Percentiles rank a stretch among this genome's conserved stretches.
Evolutionary conservation across 148 eudicot species (phyloP).

Genomic region (Pharnaceum exiguum): DNA sequence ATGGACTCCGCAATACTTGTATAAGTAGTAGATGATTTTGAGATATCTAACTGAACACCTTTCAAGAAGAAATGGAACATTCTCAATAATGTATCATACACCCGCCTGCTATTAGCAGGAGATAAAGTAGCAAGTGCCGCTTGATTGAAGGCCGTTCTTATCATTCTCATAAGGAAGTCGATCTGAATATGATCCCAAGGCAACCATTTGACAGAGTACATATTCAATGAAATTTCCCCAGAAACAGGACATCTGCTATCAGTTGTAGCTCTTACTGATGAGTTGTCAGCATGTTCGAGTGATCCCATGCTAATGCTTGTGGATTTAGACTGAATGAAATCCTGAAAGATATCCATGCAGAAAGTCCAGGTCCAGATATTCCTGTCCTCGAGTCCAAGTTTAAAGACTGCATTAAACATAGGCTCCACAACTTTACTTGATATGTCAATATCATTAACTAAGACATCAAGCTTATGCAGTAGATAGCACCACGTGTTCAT

Average conservation of each 20-base stretch:
- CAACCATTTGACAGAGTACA: constrained; percentile 45
- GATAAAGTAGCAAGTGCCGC: constrained; percentile 23
- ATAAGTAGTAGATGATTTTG: constrained; percentile 33
- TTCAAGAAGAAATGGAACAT: constrained; percentile 50
- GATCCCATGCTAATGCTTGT: constrained; percentile 18
- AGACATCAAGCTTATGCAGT: constrained; percentile 63
- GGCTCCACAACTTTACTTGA: constrained; percentile 61
- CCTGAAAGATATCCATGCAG: constrained; percentile 55
- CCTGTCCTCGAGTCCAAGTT: constrained; percentile 35
- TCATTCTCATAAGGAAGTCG: constrained; percentile 47
- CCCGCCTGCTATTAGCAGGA: constrained; percentile 29
- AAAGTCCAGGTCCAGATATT: constrained; percentile 49
- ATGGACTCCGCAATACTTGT: constrained; percentile 47
- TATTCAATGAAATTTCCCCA: constrained; percentile 35
- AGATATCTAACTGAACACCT: constrained; percentile 42
- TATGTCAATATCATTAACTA: constrained; percentile 44
- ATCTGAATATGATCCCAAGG: constrained; percentile 55
- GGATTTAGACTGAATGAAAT: constrained; percentile 38
- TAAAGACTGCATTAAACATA: constrained; percentile 47
- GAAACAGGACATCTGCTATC: constrained; percentile 10
- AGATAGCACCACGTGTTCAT: constrained; percentile 83
- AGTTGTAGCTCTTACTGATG: constrained; percentile 16
- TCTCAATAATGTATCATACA: constrained; percentile 38
- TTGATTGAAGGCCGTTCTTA: constrained; percentile 33
- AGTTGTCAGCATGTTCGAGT: constrained; percentile 11